Evolutionary conservation across 164 flowering plant species (phyloP).

Genomic region (Buxus sempervirens): DNA sequence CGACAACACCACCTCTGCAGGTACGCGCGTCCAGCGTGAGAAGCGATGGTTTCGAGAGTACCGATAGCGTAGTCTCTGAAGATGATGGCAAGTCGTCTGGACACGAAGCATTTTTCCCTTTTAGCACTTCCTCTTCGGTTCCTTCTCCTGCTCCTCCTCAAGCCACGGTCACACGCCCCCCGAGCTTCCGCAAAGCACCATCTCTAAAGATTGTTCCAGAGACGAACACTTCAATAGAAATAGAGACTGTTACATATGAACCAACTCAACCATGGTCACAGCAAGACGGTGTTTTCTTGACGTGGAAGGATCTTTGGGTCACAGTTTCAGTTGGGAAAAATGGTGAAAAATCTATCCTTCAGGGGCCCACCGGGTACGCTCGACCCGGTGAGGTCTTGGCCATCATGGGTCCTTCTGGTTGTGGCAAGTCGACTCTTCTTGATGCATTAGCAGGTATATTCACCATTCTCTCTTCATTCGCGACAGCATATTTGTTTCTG

Average conservation of each 20-base stretch:
- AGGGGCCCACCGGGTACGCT: constrained; percentile 41
- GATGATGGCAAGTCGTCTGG: background rate
- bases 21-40: background rate
- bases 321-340: constrained; percentile 21
- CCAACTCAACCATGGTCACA: background rate
- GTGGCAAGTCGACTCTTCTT: constrained; percentile 51
- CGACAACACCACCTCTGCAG: constrained; percentile 3
- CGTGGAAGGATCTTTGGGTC: constrained; percentile 45
- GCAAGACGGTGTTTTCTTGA: constrained; percentile 24
- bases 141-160: background rate
- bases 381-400: constrained; percentile 44
- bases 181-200: background rate
- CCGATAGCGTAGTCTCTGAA: background rate
- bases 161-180: background rate
- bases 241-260: background rate
- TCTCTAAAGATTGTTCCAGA: background rate
- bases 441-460: constrained; percentile 49
- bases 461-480: background rate
- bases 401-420: constrained; percentile 60
- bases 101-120: constrained; percentile 2
- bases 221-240: background rate
- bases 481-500: too few species aligned
- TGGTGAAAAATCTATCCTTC: constrained; percentile 22
- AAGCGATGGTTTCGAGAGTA: background rate
- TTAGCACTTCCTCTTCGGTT: background rate